Evolutionary conservation across 371 early-diverging fungal species (phyloP).

Genomic region (Massospora cicadina): DNA sequence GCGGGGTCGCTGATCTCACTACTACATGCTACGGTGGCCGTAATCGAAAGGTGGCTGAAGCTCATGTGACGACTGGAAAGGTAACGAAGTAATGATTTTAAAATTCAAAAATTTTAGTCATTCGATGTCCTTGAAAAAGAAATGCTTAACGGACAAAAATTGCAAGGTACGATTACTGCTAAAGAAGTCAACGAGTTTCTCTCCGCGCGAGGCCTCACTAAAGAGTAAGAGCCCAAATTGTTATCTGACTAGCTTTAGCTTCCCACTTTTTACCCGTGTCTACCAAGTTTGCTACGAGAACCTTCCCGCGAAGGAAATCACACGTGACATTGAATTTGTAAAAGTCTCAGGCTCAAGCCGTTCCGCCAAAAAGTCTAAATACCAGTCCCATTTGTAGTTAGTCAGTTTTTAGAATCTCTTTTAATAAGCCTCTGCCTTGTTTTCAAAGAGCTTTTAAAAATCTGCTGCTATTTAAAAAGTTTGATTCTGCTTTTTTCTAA

Average conservation of each 20-base stretch:
- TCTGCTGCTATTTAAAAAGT: too few relatives aligned
- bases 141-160: conserved; percentile 90
- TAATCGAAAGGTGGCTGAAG: conserved; percentile 87
- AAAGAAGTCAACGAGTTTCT: conserved; percentile 76
- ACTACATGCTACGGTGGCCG: conserved; percentile 95
- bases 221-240: conserved; percentile 24
- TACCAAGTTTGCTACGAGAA: conserved; percentile 74
- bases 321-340: neutral
- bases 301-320: neutral
- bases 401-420: too few relatives aligned
- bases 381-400: too few relatives aligned
- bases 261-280: conserved; percentile 76
- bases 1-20: conserved; percentile 87
- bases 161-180: conserved; percentile 91
- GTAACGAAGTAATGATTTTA: conserved; percentile 6
- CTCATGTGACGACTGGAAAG: conserved; percentile 71
- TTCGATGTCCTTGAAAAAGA: conserved; percentile 80
- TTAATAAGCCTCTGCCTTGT: too few relatives aligned
- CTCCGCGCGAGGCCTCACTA: conserved; percentile 28
- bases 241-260: conserved; percentile 25
- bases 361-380: too few relatives aligned
- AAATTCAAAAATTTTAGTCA: conserved; percentile 17
- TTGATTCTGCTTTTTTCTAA: too few relatives aligned
- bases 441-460: too few relatives aligned
- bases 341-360: neutral